Evolutionary conservation across 2,329 filamentous ascomycete species (phyloP).

Genomic region (Dactylellina sp.): DNA sequence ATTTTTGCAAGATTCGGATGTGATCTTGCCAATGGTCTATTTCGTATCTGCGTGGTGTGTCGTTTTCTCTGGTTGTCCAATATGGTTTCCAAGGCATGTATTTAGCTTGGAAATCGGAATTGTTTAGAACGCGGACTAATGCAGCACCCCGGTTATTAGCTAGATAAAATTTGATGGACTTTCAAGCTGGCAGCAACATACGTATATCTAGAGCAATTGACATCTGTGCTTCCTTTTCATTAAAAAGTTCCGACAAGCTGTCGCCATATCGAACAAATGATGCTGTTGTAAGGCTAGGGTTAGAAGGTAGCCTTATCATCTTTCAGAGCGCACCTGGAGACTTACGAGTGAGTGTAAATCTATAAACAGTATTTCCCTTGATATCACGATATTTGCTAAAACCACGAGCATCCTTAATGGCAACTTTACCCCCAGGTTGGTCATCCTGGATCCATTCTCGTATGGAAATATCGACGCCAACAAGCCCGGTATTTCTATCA

Average conservation of each 20-base stretch:
- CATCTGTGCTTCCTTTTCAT: constrained; percentile 24
- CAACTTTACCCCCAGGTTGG: not conserved
- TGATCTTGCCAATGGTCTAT: constrained; percentile 45
- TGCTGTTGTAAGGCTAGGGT: not conserved
- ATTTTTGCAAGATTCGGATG: constrained; percentile 21
- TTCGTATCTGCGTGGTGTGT: constrained; percentile 24
- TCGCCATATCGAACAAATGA: constrained; percentile 30
- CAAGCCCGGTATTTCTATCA: constrained; percentile 25
- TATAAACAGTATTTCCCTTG: constrained; percentile 28
- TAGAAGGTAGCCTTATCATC: no score
- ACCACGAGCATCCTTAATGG: constrained; percentile 8
- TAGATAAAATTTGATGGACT: not conserved
- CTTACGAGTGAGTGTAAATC: constrained; percentile 38
- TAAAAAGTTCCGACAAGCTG: constrained; percentile 14
- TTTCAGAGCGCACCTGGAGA: not conserved
- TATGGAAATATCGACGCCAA: constrained; percentile 33
- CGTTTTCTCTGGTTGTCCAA: not conserved
- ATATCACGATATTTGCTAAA: constrained; percentile 34
- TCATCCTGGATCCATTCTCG: constrained; percentile 37
- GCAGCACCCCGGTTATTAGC: not conserved
- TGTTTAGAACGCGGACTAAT: constrained; percentile 23
- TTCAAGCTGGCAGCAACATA: not conserved
- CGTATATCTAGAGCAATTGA: constrained; percentile 15
- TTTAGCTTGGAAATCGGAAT: constrained; percentile 32
- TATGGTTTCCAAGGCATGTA: constrained; percentile 34